Base-by-base conservation (phyloP, 371 early-diverging fungal genomes). In the Mucor racemosus region DNA sequence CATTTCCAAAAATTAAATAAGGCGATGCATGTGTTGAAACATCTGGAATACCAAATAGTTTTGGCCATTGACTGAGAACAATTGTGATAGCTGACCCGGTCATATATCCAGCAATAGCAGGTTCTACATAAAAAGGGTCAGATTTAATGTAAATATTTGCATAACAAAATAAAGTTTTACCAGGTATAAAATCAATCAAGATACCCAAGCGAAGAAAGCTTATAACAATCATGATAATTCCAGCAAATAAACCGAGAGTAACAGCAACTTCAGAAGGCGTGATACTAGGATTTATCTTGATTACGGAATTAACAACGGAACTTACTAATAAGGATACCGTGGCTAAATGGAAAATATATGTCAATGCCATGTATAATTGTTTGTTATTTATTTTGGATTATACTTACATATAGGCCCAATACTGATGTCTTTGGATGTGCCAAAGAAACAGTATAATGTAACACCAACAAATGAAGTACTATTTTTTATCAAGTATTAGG, bases 181-280 rank as follows among this genome's bases (percentile, higher is more conserved):
- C 76, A 4, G 96, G 90, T 50, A 96, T 92, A 70, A 96, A 93
- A 69, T 96, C 95, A 5, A 95, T 90, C 7, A 96, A 64, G 34
- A 92, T 80, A 6, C 95, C 95, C 8, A 95, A 73, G 10, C 92
- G 87, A 40, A 94, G 68, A 8, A 92, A 68, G 15, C 95, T 93
- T 35, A 96, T 72, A 8, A 76, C 64, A 8, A 87, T 64, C 31
- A 87, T 75, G 36, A 92, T 58, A 38, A 91, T 69, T 0, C 92
- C 88, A 7, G 85, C 66, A 14, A 90, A 75, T 31, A 89, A 59
- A 41, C 89, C 82, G 10, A 92, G 74, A 0, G 74, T 67, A 8
- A 87, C 82, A 14, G 86, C 88, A 6, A 86, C 71, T 59, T 83
- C 74, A 38, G 77, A 59, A 42, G 66, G 69, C n/a, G 82, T 69